Base-by-base conservation (phyloP, 495 filamentous ascomycete genomes). In the Cenococcum geophilum region DNA sequence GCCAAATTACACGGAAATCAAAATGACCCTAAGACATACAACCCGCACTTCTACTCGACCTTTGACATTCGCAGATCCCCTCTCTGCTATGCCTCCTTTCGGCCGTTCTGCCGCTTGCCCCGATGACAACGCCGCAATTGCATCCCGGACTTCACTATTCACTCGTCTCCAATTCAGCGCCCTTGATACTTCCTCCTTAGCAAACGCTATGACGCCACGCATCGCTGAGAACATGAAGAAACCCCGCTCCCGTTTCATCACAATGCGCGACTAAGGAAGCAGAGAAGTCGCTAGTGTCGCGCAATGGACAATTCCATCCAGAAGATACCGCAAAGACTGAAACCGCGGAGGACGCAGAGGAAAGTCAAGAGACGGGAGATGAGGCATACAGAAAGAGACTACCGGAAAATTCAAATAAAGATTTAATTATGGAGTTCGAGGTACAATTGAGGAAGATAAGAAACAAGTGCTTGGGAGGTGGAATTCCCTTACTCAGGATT, bases 141-240 rank as follows among this genome's bases (percentile, higher is more conserved):
- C 64, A n/a, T 43, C 57, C 0, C 64, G 64, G 64, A 42, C 60
- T 42, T 59, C 64, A 1, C 55, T 60, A 0, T 63, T 67, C 53
- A 60, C 64, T 4, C 56, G 25, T 9, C 64, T 67, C 37, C 64
- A 63, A 67, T 67, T 66, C 49, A 58, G 63, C n/a, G 36, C 55
- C 27, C 23, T 62, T 8, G 54, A 61, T 34, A 34, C 58, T 0
- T 11, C 35, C 10, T n/a, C 23, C 22, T 58, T 66, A 2, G 63
- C 59, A 12, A 27, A 35, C 1, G 18, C 45, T 27, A 66, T 66
- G 63, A 55, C 63, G 4, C 63, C 63, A 8, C 63, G 54, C 1
- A 66, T 66, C 23, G 22, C 20, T 4, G 23, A 61, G 8, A 53
- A 58, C n/a, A 66, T 66, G 10, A 12, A 18, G 8, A 62, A 61